phyloP scores from a whole-genome alignment of 139 green algal genomes.

The Pycnococcus provasolii region DNA sequence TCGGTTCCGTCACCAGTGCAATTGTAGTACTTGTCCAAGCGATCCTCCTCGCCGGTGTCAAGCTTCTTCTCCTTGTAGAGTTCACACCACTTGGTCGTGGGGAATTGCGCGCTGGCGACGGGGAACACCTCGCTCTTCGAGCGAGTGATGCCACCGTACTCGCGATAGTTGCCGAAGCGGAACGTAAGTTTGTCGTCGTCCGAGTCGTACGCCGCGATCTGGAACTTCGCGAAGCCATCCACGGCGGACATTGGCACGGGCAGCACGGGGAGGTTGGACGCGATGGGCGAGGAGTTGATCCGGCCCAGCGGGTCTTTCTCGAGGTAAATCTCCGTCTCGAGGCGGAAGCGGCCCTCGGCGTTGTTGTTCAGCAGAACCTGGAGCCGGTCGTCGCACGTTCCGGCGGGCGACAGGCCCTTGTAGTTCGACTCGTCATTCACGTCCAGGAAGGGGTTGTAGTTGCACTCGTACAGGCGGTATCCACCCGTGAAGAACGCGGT shows the following conservation, averaged over 20 bases:
- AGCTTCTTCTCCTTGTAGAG: neutral
- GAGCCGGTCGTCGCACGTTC: neutral
- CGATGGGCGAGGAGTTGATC: conserved; percentile 10
- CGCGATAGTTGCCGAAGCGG: conserved; percentile 16
- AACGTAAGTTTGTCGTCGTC: conserved; percentile 16
- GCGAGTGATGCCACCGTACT: conserved; percentile 21
- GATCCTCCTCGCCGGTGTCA: neutral
- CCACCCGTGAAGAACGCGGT: conserved; percentile 27
- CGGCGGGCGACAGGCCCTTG: neutral
- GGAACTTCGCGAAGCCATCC: conserved; percentile 16
- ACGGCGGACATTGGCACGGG: neutral
- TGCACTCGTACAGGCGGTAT: conserved; percentile 25
- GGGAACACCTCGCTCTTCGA: conserved; percentile 19
- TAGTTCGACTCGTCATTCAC: neutral
- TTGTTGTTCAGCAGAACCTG: conserved; percentile 29
- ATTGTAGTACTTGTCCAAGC: neutral
- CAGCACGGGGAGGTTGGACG: conserved; percentile 6
- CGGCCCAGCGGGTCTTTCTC: neutral
- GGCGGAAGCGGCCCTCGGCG: conserved; percentile 24
- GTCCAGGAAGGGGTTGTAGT: too few relatives aligned
- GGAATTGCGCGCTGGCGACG: neutral
- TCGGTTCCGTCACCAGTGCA: too few relatives aligned
- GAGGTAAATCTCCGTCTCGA: conserved; percentile 16
- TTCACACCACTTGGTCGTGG: neutral
- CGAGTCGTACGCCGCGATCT: conserved; percentile 26